Evolutionary conservation across 1,284 basidiomycete species (phyloP), one percentile per base, ranked within the genome.

Genomic region (Phylloporus sp.): DNA sequence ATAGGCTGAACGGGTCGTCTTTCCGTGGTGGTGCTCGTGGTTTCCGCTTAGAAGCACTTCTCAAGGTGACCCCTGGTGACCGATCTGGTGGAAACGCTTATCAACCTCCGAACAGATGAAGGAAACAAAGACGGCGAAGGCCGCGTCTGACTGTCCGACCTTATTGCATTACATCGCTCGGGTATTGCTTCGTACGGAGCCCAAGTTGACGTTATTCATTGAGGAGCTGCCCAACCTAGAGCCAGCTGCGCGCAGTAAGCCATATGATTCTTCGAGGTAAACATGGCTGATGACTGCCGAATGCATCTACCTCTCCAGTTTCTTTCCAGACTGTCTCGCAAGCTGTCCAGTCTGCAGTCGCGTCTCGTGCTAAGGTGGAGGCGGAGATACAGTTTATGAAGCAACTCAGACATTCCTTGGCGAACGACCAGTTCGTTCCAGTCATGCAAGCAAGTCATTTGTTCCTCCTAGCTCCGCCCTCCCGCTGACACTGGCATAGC

Each of bases 121-220:
- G 70, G 95, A 97, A 69, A 96, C 92, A 1, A 93, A 88, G 78
- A 92, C 93, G 0, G 86, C 86, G 0, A 88, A 86, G 63, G 85
- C 86, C 0, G 84, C 85, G 0, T 60, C 84, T 0, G 86, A 87
- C 3, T 96, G 93, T 68, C 93, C 94, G 0, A 96, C 93, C 0
- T 80, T 98, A 29, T 80, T 98, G 31, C 95, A 98, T 75, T 97
- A 95, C 74, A 73, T 97, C 29, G 93, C 93, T 11, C 82, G 85
- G 56, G 82, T 93, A 8, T 80, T 97, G n/a, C 76, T 93, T 64
- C 84, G 87, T 50, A 84, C 82, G 17, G 89, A 95, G 71, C 85
- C 91, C 1, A 79, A 81, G 1, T 74, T 93, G 7, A 80, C 92
- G 1, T 84, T 84, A 18, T 96, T 95, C 77, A 83, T 93, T 12